Conservation (phyloP, 2,329 filamentous ascomycete species). For the Orbilia ellipsospora region DNA sequence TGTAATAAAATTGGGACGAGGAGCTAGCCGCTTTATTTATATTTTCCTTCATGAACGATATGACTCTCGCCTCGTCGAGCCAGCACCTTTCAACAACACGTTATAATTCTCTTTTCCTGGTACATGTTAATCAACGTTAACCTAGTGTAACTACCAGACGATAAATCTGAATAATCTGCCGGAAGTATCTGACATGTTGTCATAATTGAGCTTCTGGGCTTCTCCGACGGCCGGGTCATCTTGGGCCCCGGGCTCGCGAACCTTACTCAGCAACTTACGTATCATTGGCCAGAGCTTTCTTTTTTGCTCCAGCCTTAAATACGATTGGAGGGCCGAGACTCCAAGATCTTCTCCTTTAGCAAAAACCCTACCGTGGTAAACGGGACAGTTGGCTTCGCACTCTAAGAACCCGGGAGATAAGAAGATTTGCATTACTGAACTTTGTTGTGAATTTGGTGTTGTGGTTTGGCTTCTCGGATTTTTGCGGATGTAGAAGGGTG, state of each 20-base stretch:
- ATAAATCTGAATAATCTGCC: constrained; percentile 27
- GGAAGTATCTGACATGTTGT: constrained; percentile 18
- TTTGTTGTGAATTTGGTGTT: constrained; percentile 26
- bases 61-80: neutral
- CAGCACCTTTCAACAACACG: neutral
- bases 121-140: no score
- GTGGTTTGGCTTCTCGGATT: constrained; percentile 13
- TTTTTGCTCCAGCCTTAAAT: constrained; percentile 15
- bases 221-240: neutral
- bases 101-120: constrained; percentile 4
- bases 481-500: constrained; percentile 2
- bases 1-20: neutral
- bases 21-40: constrained; percentile 11
- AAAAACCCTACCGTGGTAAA: constrained; percentile 1
- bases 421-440: neutral
- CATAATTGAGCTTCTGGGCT: constrained; percentile 1
- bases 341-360: neutral
- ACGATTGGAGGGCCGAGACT: neutral
- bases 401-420: constrained; percentile 3
- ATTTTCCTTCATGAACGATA: neutral
- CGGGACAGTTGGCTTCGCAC: constrained; percentile 9
- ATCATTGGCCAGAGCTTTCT: constrained; percentile 1
- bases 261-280: constrained; percentile 9
- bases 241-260: neutral
- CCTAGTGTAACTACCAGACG: no score